Evolutionary conservation across 2,329 filamentous ascomycete genomes (phyloP).

Genomic region (Monilinia polystroma): DNA sequence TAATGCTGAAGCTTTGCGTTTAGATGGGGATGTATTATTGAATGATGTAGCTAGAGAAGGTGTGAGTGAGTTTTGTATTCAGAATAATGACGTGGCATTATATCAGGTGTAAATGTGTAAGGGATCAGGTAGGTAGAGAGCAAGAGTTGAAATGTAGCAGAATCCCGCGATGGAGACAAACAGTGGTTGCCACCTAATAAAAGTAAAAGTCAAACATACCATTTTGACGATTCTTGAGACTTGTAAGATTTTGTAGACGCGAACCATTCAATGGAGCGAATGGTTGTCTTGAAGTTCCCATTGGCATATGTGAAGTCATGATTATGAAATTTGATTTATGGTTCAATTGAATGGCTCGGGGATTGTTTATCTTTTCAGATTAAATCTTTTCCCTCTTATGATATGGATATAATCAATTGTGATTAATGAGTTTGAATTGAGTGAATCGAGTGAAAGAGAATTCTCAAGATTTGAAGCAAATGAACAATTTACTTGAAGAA

Average conservation of each 20-base stretch:
- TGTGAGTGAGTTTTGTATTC: conserved; percentile 36
- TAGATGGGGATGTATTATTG: conserved; percentile 41
- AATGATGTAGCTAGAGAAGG: conserved; percentile 24
- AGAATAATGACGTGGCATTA: background rate
- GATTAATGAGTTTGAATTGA: background rate
- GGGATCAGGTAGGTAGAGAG: background rate
- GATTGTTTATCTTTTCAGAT: conserved; percentile 3
- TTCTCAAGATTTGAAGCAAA: background rate
- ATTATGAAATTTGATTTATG: background rate
- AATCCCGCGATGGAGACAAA: too few relatives aligned
- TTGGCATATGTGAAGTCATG: conserved; percentile 35
- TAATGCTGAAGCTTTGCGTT: conserved; percentile 57
- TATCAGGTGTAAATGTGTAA: background rate
- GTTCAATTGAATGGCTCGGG: too few relatives aligned
- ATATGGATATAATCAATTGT: background rate
- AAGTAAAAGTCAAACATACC: conserved; percentile 46
- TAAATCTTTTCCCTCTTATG: background rate
- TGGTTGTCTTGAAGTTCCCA: conserved; percentile 55
- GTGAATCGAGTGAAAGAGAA: background rate
- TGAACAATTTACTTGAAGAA: background rate
- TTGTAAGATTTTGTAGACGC: conserved; percentile 69
- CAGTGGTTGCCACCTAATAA: too few relatives aligned
- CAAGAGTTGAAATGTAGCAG: conserved; percentile 11
- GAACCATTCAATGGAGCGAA: conserved; percentile 71
- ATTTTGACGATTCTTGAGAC: conserved; percentile 76